Base-by-base conservation (phyloP, 2,329 filamentous ascomycete species). In the Aspergillus ruber region DNA sequence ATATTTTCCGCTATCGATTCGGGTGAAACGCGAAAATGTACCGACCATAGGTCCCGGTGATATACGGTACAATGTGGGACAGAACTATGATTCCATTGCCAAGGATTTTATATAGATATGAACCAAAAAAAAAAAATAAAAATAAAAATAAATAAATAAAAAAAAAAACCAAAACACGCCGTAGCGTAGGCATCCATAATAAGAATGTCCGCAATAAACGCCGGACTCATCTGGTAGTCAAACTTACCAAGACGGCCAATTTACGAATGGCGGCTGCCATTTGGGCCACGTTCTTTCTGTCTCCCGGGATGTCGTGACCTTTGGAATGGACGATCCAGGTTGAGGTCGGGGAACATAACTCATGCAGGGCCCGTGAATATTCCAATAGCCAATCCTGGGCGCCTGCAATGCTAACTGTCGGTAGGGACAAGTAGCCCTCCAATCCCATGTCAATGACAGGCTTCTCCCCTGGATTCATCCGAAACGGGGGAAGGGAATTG, bases 401-500 rank as follows among this genome's bases (percentile, higher is more conserved):
- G 1, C 59, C 61, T 3, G 51, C 54, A 39, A 64, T 53, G 46
- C 45, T 56, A 29, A 64, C 47, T 17, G 60, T 60, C 7, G 61
- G 61, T 39, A 64, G 50, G 4, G 43, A 50, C 36, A 63, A 57
- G 41, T 57, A 59, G 2, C 56, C 57, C 4, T 61, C 51, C 25
- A 64, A 42, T 13, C 53, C 60, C 6, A 53, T 27, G 6, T 64
- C 54, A 7, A 62, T 41, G 2, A 59, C 51, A 1, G 56, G 56
- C 4, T 48, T 29, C 10, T 52, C 38, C 2, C 57, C 55, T 20
- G 56, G 53, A 35, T 58, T 47, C 59, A 60, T 63, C 13, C 61
- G 54, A 27, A 66, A 64, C 2, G 61, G 63, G n/a, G 61, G 57
- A 6, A 62, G 45, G 3, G 60, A 57, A 49, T 60, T 60, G 45